Base-by-base conservation (phyloP, 768 basidiomycete genomes). In the Kwoniella newhampshirensis region DNA sequence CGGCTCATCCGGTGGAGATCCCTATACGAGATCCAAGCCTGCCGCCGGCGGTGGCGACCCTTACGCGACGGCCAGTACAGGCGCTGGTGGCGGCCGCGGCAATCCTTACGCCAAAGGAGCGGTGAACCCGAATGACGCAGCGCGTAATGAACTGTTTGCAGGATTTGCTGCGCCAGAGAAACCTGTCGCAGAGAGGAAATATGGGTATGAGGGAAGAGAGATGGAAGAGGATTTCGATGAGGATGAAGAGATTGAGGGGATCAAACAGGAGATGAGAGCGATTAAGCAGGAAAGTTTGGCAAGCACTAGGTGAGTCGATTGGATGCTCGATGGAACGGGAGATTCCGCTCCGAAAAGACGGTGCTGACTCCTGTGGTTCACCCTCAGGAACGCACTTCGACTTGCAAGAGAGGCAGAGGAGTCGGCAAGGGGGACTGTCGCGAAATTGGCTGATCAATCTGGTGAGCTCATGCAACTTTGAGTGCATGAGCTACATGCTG, bases 371-470 rank as follows among this genome's bases (percentile, higher is more conserved):
- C 56, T 13, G 6, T 32, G 32, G 6, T 6, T 32, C 32, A 13
- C 12, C 2, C 13, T 4, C 28, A 75, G 77, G 67, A 97, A 98
- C 77, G 94, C 94, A 12, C 81, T 99, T 49, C 83, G 91, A 40
- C 82, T 97, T 73, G 94, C 93, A 36, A 82, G 87, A n/a, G 92
- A 98, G 76, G 91, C 94, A 0, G 94, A 97, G 77, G 94, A 99
- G 76, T 94, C 91, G 11, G 94, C 89, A 30, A 80, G 88, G 42
- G 86, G 85, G 57, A 99, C 94, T 4, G 72, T 99, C 18, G 79
- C 75, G 54, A 88, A 84, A 70, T 82, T 99, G 7, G 93, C 89
- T 9, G 86, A 89, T 66, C 94, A 99, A 78, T 97, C 93, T 21
- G 94, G 94, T 94, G 59, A 25, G 84, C 74, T 3, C 3, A 27